Evolutionary conservation across 305 asterid species (phyloP).

Genomic region (Fraxinus angustifolia): DNA sequence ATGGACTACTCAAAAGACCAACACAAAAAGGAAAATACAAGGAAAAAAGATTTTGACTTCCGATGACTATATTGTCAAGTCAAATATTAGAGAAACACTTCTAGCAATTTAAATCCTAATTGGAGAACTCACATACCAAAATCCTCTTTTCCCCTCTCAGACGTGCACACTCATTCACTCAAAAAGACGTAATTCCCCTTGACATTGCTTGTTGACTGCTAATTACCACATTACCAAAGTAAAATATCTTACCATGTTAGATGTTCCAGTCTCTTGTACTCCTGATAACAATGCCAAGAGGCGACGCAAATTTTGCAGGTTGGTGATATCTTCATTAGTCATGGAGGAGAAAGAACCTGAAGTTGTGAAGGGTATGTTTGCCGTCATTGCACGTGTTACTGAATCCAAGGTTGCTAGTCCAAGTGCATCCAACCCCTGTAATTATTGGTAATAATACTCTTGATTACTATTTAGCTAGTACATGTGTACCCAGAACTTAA

Average conservation of each 20-base stretch:
- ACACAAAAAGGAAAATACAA: not conserved
- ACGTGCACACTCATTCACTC: not conserved
- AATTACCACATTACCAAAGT: not conserved
- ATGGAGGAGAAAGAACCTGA: conserved; percentile 42
- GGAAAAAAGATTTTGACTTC: not conserved
- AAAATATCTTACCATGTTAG: conserved; percentile 39
- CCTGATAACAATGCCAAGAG: conserved; percentile 64
- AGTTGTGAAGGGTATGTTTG: conserved; percentile 58
- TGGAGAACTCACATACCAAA: not conserved
- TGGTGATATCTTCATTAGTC: conserved; percentile 74
- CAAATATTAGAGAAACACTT: not conserved
- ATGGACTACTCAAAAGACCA: not conserved
- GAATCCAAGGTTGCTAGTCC: conserved; percentile 73
- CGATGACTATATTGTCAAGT: not conserved
- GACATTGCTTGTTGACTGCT: conserved; percentile 7
- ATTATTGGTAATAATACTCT: conserved; percentile 15
- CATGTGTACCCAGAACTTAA: not conserved
- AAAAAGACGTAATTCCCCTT: conserved; percentile 10
- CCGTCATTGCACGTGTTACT: conserved; percentile 41
- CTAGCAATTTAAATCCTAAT: not conserved
- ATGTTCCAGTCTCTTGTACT: conserved; percentile 38
- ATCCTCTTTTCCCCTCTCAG: not conserved
- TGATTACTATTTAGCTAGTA: not conserved
- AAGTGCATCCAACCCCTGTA: conserved; percentile 92
- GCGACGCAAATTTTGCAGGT: conserved; percentile 72